phyloP scores from a whole-genome alignment of 345 rosid species.

The Linum lewisii region DNA sequence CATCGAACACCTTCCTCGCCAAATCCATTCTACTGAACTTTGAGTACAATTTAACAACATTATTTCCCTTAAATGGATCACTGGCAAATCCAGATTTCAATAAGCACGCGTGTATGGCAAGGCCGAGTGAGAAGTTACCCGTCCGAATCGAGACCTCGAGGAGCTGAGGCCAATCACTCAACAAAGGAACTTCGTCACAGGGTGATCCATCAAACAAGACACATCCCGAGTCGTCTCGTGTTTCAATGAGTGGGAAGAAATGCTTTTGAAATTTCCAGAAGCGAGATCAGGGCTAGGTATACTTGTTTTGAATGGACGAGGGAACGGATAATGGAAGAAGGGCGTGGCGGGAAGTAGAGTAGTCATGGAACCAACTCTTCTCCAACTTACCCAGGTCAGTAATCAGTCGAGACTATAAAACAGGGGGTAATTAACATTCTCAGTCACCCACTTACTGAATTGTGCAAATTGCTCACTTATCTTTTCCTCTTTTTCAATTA shows the following conservation, averaged over 20 bases:
- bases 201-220: conserved; percentile 2
- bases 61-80: conserved; percentile 21
- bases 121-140: conserved; percentile 18
- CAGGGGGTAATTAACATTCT: too few relatives aligned
- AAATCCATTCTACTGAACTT: conserved; percentile 15
- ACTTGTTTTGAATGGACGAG: conserved; percentile 6
- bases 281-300: background rate
- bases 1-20: conserved; percentile 26
- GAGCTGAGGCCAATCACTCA: conserved; percentile 26
- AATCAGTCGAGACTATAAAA: too few relatives aligned
- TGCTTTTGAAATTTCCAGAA: background rate
- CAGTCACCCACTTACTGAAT: too few relatives aligned
- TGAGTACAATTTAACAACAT: conserved; percentile 13
- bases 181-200: conserved; percentile 5
- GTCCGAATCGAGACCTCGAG: conserved; percentile 19
- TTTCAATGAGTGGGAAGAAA: background rate
- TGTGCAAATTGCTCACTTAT: too few relatives aligned
- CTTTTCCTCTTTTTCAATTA: too few relatives aligned
- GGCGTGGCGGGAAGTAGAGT: conserved; percentile 9
- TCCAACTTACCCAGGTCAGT: too few relatives aligned
- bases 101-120: conserved; percentile 21
- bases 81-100: conserved; percentile 12
- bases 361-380: conserved; percentile 5
- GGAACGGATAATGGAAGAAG: conserved; percentile 7
- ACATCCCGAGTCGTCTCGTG: background rate